phyloP scores from a whole-genome alignment of 148 eudicot species.

The Silene uniflora region DNA sequence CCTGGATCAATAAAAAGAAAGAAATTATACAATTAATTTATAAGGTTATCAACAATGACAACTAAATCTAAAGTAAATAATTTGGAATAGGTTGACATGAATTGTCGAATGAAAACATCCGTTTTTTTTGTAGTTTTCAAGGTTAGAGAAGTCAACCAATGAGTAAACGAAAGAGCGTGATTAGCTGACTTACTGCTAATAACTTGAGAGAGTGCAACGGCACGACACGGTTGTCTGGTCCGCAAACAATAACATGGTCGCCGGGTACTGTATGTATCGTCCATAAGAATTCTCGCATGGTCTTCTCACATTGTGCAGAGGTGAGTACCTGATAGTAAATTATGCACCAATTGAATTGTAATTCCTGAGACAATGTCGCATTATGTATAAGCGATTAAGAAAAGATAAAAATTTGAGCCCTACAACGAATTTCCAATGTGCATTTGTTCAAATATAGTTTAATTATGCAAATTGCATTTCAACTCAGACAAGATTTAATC shows the following conservation, averaged over 20 bases:
- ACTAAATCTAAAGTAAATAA: neutral
- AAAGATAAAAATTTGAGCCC: neutral
- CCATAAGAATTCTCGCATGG: slow-evolving; percentile 72
- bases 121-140: no score
- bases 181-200: slow-evolving; percentile 53
- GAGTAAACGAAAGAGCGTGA: neutral
- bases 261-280: slow-evolving; percentile 58
- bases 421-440: no score
- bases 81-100: neutral
- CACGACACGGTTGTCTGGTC: slow-evolving; percentile 97
- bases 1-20: slow-evolving; percentile 29
- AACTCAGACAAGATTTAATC: no score
- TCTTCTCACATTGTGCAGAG: slow-evolving; percentile 84
- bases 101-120: neutral
- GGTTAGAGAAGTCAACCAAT: neutral
- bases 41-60: neutral
- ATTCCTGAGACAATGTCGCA: neutral
- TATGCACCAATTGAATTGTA: neutral
- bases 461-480: no score
- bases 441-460: no score
- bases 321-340: slow-evolving; percentile 59
- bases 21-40: neutral
- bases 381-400: neutral
- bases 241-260: slow-evolving; percentile 84
- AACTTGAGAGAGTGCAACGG: slow-evolving; percentile 84